Evolutionary conservation across 2,329 filamentous ascomycete genomes (phyloP).

Genomic region (Fusarium dlaminii): DNA sequence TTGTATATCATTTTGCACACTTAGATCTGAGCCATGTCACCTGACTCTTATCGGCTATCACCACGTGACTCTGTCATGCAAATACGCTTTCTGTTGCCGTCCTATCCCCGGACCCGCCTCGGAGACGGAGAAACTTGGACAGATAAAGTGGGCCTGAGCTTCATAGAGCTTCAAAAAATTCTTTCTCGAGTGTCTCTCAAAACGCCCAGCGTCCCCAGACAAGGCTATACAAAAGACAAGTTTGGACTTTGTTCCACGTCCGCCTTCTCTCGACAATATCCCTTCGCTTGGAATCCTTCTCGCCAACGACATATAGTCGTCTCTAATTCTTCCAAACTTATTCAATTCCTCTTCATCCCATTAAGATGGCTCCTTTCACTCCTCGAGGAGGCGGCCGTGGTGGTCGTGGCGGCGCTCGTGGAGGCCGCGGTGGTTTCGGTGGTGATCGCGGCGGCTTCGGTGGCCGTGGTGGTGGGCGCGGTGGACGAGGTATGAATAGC

Average conservation of each 20-base stretch:
- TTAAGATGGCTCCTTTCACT: conserved; percentile 47
- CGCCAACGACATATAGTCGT: conserved; percentile 32
- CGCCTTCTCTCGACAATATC: conserved; percentile 37
- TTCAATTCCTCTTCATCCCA: conserved; percentile 40
- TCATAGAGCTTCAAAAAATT: conserved; percentile 52
- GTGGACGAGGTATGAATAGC: conserved; percentile 34
- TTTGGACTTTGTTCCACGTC: conserved; percentile 44
- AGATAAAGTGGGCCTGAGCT: conserved; percentile 40
- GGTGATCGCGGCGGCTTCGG: conserved; percentile 49
- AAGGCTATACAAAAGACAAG: conserved; percentile 46
- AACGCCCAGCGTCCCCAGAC: conserved; percentile 41
- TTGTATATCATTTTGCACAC: neutral
- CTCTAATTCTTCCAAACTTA: conserved; percentile 29
- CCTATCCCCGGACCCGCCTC: conserved; percentile 21
- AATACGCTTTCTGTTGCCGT: conserved; percentile 5
- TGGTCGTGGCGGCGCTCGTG: conserved; percentile 49
- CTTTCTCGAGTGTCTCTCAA: conserved; percentile 43
- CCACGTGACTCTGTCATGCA: conserved; percentile 32
- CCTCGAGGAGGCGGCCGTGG: conserved; percentile 46
- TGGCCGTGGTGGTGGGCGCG: conserved; percentile 42
- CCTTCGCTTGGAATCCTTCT: conserved; percentile 25
- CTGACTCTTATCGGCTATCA: conserved; percentile 26
- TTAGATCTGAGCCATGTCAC: conserved; percentile 31
- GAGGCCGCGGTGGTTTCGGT: conserved; percentile 49
- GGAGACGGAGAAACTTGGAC: conserved; percentile 41